Conservation (phyloP, 2,329 filamentous ascomycete species). For the Macrophomina pseudophaseolina region DNA sequence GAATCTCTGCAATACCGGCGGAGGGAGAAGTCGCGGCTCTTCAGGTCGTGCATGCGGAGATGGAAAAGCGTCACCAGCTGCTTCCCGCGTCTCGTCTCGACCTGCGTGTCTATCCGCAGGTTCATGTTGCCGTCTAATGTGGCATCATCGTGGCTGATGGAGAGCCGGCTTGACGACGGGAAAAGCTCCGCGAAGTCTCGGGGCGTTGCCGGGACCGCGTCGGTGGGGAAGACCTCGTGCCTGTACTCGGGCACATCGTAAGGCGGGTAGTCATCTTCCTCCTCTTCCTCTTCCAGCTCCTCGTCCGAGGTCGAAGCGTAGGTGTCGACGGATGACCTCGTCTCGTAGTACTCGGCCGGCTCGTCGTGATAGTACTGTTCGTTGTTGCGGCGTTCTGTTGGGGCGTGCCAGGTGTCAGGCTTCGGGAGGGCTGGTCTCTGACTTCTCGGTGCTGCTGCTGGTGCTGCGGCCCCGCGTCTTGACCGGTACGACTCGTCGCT, state of each 20-base stretch:
- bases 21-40: slow-evolving; percentile 84
- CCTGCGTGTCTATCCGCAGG: slow-evolving; percentile 81
- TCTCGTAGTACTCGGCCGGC: slow-evolving; percentile 26
- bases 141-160: slow-evolving; percentile 87
- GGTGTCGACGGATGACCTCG: slow-evolving; percentile 61
- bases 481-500: slow-evolving; percentile 38
- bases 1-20: slow-evolving; percentile 91
- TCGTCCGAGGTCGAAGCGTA: slow-evolving; percentile 75
- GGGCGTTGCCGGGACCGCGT: slow-evolving; percentile 77
- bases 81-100: slow-evolving; percentile 60
- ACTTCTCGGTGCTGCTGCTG: slow-evolving; percentile 38
- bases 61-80: slow-evolving; percentile 84
- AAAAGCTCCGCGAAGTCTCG: slow-evolving; percentile 84
- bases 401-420: slow-evolving; percentile 39
- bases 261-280: slow-evolving; percentile 51
- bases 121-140: slow-evolving; percentile 97
- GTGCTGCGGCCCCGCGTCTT: slow-evolving; percentile 39
- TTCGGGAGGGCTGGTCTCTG: slow-evolving; percentile 36
- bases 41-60: slow-evolving; percentile 90
- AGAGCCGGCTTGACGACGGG: slow-evolving; percentile 79
- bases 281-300: slow-evolving; percentile 56
- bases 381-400: slow-evolving; percentile 33
- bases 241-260: slow-evolving; percentile 66
- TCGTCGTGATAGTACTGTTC: slow-evolving; percentile 33
- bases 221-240: slow-evolving; percentile 66